Percentiles rank a stretch among this genome's conserved stretches.
Evolutionary conservation across 208 protist species (phyloP).

Genomic region (Trypanosoma rangeli): DNA sequence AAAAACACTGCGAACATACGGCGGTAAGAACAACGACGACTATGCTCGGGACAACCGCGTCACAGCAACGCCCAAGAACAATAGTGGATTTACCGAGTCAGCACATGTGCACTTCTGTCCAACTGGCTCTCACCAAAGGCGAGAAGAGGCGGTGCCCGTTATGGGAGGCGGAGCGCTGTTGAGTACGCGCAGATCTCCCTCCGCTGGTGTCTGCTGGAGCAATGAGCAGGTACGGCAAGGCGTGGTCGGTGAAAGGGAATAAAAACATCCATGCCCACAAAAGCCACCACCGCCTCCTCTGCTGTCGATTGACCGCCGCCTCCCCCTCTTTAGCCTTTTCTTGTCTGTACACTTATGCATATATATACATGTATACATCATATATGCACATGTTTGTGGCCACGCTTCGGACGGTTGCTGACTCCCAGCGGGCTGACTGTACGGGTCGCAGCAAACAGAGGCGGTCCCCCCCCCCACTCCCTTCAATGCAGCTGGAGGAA

Average conservation of each 20-base stretch:
- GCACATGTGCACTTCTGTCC: background rate
- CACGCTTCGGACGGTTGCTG: background rate
- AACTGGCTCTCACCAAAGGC: background rate
- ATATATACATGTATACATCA: background rate
- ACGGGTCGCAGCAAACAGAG: background rate
- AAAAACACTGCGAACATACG: background rate
- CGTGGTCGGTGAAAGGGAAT: conserved; percentile 39
- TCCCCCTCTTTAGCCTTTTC: background rate
- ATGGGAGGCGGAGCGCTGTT: background rate
- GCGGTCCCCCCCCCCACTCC: background rate
- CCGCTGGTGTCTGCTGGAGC: background rate
- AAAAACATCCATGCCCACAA: conserved; percentile 49
- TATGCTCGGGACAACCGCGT: background rate
- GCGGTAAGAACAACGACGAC: background rate
- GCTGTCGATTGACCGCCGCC: too few relatives aligned
- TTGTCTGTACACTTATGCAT: background rate
- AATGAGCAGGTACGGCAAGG: conserved; percentile 23
- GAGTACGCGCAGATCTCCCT: background rate
- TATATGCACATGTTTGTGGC: background rate
- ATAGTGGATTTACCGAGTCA: background rate
- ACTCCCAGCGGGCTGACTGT: background rate
- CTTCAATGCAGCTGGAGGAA: background rate
- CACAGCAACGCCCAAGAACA: background rate
- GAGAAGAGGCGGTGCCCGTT: background rate
- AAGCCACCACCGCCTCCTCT: conserved; percentile 44